Evolutionary conservation across 495 filamentous ascomycete species (phyloP), one percentile per base, ranked within the genome.

Genomic region (Evansstolkia leycettana): DNA sequence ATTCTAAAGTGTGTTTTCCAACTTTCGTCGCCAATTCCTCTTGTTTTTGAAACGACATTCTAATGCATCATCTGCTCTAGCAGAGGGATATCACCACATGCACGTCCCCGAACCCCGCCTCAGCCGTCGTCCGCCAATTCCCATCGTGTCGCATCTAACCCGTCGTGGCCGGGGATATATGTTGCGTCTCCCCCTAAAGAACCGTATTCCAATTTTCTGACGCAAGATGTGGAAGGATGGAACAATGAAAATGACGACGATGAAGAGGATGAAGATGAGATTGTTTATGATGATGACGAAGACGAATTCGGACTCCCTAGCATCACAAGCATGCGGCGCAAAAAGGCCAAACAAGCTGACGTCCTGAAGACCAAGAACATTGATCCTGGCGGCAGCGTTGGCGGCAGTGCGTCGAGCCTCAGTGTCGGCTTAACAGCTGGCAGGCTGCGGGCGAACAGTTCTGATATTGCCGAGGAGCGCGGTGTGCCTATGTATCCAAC

Each of bases 261-360:
- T 14, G 69, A 70, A 12, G 81, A 82, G 23, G 78, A 65, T 1
- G 66, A 69, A 26, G 72, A 84, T 28, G 75, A 79, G 32, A 76
- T 84, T 57, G 72, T 72, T 29, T 86, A 81, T 51, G 82, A 82
- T 45, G 81, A 86, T 41, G 87, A 92, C 46, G 87, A 89, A 43
- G 87, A 95, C 58, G 87, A 95, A 47, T 95, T 95, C 55, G 87
- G 87, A 6, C 69, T 95, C 18, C 87, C 87, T 9, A 94, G 85
- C 47, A 71, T 95, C 45, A 76, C 84, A 11, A 93, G 79, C 48
- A 88, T 88, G 82, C 74, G 84, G 42, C 65, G 79, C 42, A 81
- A 82, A 47, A 70, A 70, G 28, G 65, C 62, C 41, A 69, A 69
- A 40, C 67, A 63, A 32, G 55, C 65, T 38, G 63, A 60, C 13